Base-by-base conservation (phyloP, 2,329 filamentous ascomycete genomes). In the Didymella glomerata region DNA sequence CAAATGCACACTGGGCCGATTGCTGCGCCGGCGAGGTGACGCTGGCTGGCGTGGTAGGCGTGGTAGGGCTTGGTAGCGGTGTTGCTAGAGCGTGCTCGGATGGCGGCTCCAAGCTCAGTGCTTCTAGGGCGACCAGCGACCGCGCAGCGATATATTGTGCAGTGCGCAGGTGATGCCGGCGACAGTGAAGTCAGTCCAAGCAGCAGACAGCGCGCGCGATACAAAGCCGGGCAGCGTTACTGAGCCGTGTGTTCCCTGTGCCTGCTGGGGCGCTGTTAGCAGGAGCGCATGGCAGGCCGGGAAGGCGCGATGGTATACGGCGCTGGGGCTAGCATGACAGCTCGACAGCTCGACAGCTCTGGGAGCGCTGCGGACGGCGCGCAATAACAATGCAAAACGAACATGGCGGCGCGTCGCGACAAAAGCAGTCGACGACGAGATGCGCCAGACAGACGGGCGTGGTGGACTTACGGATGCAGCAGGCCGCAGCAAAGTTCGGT, bases 391-490 rank as follows among this genome's bases (percentile, higher is more conserved):
- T 28, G 56, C 24, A 28, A 41, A 49, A 36, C 16, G 25, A 54
- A 50, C 50, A 54, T 51, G 30, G 40, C 34, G 50, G 27, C 56
- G 56, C 56, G 56, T 54, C 56, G 51, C 46, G 46, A 45, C 10
- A 51, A 28, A 25, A 51, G 30, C 57, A 52, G 46, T 49, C 58
- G 53, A 57, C 64, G 53, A 60, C 60, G 50, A 62, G 34, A 42
- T 44, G 48, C 51, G 47, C 44, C 51, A 38, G 27, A 59, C 42
- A 54, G 40, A 54, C 38, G 50, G 50, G 41, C 46, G 25, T 54
- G 65, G 62, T 65, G 63, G 57, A 73, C 74, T 73, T 76, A 77
- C 74, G 68, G 68, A 73, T 67, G 66, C 58, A 59, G 59, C 55
- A 61, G 71, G 63, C 71, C 72, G 74, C 74, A 74, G 72, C 59